Conservation (phyloP, 2,329 filamentous ascomycete species). For the Epicoccum sorghinum region DNA sequence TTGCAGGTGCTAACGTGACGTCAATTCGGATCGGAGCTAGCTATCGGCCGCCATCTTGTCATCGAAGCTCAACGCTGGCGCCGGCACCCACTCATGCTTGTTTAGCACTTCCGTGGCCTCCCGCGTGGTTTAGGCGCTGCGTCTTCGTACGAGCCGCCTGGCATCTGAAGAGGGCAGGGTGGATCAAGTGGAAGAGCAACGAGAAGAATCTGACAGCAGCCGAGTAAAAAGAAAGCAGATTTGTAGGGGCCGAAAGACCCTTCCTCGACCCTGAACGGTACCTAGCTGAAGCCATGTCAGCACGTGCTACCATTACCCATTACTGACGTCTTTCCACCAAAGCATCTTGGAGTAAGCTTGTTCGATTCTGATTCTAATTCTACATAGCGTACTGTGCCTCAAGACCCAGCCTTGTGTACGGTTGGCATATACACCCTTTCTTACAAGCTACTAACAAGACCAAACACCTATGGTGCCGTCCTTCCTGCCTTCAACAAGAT, state of each 20-base stretch:
- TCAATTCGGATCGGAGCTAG: not conserved
- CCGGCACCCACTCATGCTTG: constrained; percentile 2
- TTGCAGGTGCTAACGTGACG: constrained; percentile 1
- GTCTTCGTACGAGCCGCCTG: not conserved
- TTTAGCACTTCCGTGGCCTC: constrained; percentile 15
- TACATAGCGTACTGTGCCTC: constrained; percentile 21
- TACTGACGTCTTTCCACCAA: too few species aligned
- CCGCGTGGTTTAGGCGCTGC: constrained; percentile 26
- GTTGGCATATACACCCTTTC: constrained; percentile 5
- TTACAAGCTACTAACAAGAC: constrained; percentile 51
- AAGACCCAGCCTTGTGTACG: constrained; percentile 15
- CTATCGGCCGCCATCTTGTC: too few species aligned
- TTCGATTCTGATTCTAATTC: not conserved
- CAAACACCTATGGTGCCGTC: constrained; percentile 91
- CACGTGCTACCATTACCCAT: too few species aligned
- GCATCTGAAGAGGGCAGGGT: too few species aligned
- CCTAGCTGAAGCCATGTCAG: too few species aligned
- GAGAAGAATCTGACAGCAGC: too few species aligned
- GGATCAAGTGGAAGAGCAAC: too few species aligned
- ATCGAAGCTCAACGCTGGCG: constrained; percentile 7
- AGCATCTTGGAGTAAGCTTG: too few species aligned
- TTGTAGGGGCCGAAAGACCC: too few species aligned
- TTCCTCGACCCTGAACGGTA: too few species aligned
- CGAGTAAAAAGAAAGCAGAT: too few species aligned
- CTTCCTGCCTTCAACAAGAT: constrained; percentile 85